These are phyloP conservation scores for Rhizopus sp. DNA, from an alignment of 371 early-diverging fungal genomes.

Conservation along the genomic window DNA sequence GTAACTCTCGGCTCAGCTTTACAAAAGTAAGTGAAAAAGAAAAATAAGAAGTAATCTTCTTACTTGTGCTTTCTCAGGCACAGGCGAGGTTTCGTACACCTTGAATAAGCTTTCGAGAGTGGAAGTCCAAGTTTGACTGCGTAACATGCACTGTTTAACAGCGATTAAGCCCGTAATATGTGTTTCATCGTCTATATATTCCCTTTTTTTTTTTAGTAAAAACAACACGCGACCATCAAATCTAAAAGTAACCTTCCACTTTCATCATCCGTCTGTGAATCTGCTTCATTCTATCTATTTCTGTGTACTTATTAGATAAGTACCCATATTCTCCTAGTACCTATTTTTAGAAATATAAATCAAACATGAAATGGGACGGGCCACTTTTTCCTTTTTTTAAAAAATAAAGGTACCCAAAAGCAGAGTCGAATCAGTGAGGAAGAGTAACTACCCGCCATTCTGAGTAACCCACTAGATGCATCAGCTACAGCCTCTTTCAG, in stretches of 20 bases:
- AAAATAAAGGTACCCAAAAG: slow-evolving; percentile 20
- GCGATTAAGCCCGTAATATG: slow-evolving; percentile 38
- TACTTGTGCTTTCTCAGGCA: slow-evolving; percentile 37
- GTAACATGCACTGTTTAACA: slow-evolving; percentile 29
- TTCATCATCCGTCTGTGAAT: slow-evolving; percentile 32
- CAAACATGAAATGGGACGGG: neutral
- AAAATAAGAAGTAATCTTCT: neutral
- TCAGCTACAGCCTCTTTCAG: slow-evolving; percentile 24
- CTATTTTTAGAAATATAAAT: slow-evolving; percentile 7
- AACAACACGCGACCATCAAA: neutral
- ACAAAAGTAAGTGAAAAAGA: too few species aligned
- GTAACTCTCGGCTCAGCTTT: slow-evolving; percentile 33
- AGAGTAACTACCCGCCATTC: slow-evolving; percentile 9
- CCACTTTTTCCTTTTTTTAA: too few species aligned
- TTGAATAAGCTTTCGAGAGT: slow-evolving; percentile 22
- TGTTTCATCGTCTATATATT: slow-evolving; percentile 28
- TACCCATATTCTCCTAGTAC: slow-evolving; percentile 38
- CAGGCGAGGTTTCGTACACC: slow-evolving; percentile 20
- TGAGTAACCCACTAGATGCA: slow-evolving; percentile 8
- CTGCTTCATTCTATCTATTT: slow-evolving; percentile 35
- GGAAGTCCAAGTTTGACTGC: slow-evolving; percentile 32
- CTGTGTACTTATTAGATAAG: slow-evolving; percentile 17
- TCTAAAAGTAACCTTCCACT: slow-evolving; percentile 30
- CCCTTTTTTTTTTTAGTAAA: neutral
- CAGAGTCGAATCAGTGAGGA: slow-evolving; percentile 21